phyloP scores from a whole-genome alignment of 352 stramenopile genomes.

The Pythium periplocum region DNA sequence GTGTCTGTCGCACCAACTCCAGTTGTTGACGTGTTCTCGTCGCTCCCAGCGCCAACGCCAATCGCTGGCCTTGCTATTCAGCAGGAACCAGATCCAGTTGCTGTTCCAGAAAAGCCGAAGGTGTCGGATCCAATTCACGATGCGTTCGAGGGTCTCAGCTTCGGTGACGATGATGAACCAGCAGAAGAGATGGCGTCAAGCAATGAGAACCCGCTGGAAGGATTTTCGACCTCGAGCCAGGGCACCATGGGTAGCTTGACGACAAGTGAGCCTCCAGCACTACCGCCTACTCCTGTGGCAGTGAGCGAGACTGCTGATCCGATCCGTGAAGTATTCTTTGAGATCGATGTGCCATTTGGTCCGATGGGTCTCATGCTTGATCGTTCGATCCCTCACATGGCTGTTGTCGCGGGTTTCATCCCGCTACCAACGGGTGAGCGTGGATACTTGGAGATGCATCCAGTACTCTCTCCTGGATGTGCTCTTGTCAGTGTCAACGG shows the following conservation, averaged over 20 bases:
- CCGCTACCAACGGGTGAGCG: slow-evolving; percentile 58
- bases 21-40: slow-evolving; percentile 48
- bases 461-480: slow-evolving; percentile 71
- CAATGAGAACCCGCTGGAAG: slow-evolving; percentile 14
- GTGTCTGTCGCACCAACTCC: not conserved
- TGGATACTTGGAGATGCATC: slow-evolving; percentile 76
- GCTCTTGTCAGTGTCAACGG: slow-evolving; percentile 76
- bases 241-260: slow-evolving; percentile 1
- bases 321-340: slow-evolving; percentile 71
- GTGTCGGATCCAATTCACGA: slow-evolving; percentile 70
- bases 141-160: slow-evolving; percentile 64
- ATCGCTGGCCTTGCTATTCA: slow-evolving; percentile 11
- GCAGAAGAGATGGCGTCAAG: slow-evolving; percentile 27
- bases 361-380: slow-evolving; percentile 83
- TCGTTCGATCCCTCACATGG: slow-evolving; percentile 72
- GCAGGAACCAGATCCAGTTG: slow-evolving; percentile 1
- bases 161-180: slow-evolving; percentile 31
- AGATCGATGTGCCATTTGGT: slow-evolving; percentile 73
- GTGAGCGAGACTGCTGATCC: slow-evolving; percentile 28
- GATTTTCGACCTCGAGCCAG: slow-evolving; percentile 10
- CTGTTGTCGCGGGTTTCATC: slow-evolving; percentile 72
- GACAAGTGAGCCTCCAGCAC: too few relatives aligned
- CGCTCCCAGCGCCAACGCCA: slow-evolving; percentile 40
- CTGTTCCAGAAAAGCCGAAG: slow-evolving; percentile 27
- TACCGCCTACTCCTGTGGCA: too few relatives aligned